Percentiles rank a stretch among this genome's conserved stretches.
Conservation (phyloP, 2,329 filamentous ascomycete species). For the Colletotrichum sp. region DNA sequence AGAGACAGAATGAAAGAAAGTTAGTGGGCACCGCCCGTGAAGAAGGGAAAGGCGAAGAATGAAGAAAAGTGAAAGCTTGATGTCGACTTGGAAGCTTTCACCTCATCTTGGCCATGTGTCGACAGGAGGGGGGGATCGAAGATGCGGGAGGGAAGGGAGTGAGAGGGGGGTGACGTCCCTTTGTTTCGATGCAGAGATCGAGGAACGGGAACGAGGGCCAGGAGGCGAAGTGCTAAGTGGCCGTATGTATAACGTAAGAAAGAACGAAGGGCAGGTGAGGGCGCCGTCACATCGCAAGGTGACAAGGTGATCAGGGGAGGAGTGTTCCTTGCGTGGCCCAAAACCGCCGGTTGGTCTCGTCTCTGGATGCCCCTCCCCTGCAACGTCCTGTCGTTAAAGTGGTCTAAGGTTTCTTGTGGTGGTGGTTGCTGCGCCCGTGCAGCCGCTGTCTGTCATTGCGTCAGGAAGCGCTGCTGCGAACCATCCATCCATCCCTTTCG, state of each 20-base stretch:
- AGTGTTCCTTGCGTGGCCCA: background rate
- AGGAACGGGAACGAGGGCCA: background rate
- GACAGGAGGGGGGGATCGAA: background rate
- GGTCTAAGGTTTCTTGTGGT: background rate
- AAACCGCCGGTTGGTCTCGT: slow-evolving; percentile 5
- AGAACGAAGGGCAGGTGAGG: background rate
- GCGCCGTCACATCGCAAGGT: background rate
- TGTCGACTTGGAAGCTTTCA: slow-evolving; percentile 4
- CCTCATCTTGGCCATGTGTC: slow-evolving; percentile 11
- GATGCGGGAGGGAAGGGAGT: background rate
- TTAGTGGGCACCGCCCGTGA: slow-evolving; percentile 12
- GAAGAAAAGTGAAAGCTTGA: background rate
- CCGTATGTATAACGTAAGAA: background rate
- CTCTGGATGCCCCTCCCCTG: background rate
- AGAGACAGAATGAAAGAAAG: background rate
- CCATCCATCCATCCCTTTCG: background rate
- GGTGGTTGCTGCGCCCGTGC: background rate
- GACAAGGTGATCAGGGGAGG: background rate
- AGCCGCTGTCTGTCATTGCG: slow-evolving; percentile 19
- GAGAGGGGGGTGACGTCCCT: background rate
- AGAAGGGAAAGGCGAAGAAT: background rate
- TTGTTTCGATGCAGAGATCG: background rate
- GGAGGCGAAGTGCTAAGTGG: background rate
- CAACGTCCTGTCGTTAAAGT: background rate
- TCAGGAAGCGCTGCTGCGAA: slow-evolving; percentile 8